These are phyloP conservation scores for Quercus glauca DNA, from an alignment of 306 rosid genomes.

Conservation along the genomic window DNA sequence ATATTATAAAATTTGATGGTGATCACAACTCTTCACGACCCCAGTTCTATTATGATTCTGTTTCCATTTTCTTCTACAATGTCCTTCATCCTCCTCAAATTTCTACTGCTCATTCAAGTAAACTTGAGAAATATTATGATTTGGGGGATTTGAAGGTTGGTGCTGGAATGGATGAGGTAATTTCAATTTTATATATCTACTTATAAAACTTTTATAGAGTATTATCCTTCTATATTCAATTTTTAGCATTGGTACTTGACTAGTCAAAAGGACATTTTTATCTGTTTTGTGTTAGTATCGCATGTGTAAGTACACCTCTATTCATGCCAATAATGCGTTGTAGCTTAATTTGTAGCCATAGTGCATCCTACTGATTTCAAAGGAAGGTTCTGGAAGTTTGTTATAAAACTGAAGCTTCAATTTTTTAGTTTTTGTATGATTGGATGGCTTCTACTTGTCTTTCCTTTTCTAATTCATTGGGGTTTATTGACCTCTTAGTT, in stretches of 20 bases:
- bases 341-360: neutral
- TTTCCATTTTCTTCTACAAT: conserved; percentile 84
- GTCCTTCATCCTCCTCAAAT: conserved; percentile 79
- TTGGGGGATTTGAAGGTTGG: conserved; percentile 66
- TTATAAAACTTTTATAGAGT: neutral
- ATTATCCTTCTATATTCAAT: neutral
- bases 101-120: conserved; percentile 47
- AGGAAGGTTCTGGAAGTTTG: neutral
- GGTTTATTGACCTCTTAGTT: neutral
- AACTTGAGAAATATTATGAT: conserved; percentile 72
- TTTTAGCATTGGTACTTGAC: neutral
- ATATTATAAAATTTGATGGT: conserved; percentile 75
- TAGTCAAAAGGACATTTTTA: neutral
- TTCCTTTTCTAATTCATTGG: neutral
- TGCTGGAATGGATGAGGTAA: conserved; percentile 72
- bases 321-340: neutral
- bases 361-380: neutral
- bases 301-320: neutral
- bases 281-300: neutral
- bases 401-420: no score
- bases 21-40: conserved; percentile 98
- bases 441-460: no score
- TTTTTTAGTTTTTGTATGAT: neutral
- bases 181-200: conserved; percentile 3
- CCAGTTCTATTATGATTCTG: conserved; percentile 84